Conservation (phyloP, 805 yeast species). For the Cyberlindnera sargentensis region DNA sequence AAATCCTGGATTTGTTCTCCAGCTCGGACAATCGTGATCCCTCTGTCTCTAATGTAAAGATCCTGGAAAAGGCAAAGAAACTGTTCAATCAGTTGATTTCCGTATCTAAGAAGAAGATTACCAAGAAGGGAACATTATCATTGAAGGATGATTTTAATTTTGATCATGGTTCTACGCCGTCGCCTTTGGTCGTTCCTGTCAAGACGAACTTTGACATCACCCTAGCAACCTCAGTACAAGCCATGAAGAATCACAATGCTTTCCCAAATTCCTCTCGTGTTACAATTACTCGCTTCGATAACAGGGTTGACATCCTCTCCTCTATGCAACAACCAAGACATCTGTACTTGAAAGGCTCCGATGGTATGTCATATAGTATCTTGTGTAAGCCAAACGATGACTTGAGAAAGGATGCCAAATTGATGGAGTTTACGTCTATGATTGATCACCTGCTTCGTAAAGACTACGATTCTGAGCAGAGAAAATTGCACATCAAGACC, state of each 20-base stretch:
- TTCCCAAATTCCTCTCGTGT: constrained; percentile 37
- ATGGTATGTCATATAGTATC: constrained; percentile 65
- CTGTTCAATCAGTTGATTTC: constrained; percentile 22
- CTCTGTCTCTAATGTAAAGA: constrained; percentile 10
- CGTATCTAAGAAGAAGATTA: constrained; percentile 20
- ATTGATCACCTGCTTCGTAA: constrained; percentile 65
- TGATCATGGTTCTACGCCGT: constrained; percentile 34
- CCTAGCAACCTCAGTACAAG: constrained; percentile 45
- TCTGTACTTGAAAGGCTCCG: constrained; percentile 67
- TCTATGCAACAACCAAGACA: constrained; percentile 88
- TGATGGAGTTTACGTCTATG: constrained; percentile 82
- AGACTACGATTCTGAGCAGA: constrained; percentile 64
- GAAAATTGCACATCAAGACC: constrained; percentile 65
- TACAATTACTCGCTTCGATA: constrained; percentile 58
- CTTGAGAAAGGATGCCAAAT: constrained; percentile 88
- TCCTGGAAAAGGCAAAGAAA: constrained; percentile 18
- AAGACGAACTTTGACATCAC: constrained; percentile 60
- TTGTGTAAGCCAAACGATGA: constrained; percentile 87
- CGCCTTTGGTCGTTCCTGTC: constrained; percentile 65
- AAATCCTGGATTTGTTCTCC: constrained; percentile 30
- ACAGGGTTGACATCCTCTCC: constrained; percentile 59
- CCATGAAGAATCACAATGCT: constrained; percentile 35
- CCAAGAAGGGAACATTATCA: constrained; percentile 16
- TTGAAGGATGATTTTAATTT: constrained; percentile 36
- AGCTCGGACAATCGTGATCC: constrained; percentile 18